Evolutionary conservation across 352 stramenopile species (phyloP).

Genomic region (Pythium folliculosum): DNA sequence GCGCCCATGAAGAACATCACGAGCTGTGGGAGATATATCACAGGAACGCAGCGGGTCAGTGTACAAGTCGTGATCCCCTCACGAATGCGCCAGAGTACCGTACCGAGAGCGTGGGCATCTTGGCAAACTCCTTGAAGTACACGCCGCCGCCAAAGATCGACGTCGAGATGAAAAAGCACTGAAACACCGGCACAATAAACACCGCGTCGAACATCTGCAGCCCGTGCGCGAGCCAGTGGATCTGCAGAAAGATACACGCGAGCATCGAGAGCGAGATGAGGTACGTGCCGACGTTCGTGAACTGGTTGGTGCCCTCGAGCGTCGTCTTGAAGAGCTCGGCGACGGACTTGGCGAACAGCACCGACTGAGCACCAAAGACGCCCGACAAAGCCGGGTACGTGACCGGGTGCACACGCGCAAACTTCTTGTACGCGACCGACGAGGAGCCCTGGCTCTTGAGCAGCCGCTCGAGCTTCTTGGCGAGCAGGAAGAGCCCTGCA

Average conservation of each 20-base stretch:
- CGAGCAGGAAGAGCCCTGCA: constrained; percentile 36
- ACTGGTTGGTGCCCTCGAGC: constrained; percentile 70
- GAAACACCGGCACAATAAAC: constrained; percentile 84
- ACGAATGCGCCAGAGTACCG: too few relatives aligned
- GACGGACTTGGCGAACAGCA: constrained; percentile 83
- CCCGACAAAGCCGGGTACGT: constrained; percentile 73
- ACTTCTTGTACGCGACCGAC: constrained; percentile 57
- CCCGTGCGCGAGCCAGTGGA: constrained; percentile 85
- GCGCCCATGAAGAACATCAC: constrained; percentile 77
- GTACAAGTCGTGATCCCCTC: too few relatives aligned
- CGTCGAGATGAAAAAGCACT: constrained; percentile 92
- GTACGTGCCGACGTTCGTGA: constrained; percentile 75
- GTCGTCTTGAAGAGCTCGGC: constrained; percentile 85
- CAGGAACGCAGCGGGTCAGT: too few relatives aligned
- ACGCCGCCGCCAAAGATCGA: constrained; percentile 86
- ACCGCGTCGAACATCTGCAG: constrained; percentile 86
- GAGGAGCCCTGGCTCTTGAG: constrained; percentile 40
- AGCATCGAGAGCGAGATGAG: constrained; percentile 81
- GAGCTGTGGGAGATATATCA: constrained; percentile 26
- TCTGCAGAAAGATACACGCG: constrained; percentile 82
- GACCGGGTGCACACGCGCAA: constrained; percentile 60
- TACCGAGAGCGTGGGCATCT: constrained; percentile 50
- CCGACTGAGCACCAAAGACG: constrained; percentile 76
- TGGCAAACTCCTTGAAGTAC: constrained; percentile 87
- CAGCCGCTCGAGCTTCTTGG: constrained; percentile 48